Evolutionary conservation across 192 early-diverging fungal species (phyloP).

Genomic region (Nowakowskiella sp.): DNA sequence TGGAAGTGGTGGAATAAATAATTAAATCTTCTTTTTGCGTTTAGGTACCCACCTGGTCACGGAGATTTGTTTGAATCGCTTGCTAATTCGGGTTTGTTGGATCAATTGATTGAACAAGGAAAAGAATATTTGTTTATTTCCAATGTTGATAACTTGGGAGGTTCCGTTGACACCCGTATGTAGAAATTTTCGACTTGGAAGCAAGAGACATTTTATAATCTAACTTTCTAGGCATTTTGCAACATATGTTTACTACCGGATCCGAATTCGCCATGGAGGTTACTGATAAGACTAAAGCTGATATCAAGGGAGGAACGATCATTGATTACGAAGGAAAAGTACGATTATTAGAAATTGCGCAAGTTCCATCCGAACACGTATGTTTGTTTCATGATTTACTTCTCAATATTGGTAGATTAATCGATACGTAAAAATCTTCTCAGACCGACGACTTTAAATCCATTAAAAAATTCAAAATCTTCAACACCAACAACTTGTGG

Average conservation of each 20-base stretch:
- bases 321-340: conserved; percentile 95
- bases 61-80: conserved; percentile 97
- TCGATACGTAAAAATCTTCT: neutral
- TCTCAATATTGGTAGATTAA: conserved; percentile 3
- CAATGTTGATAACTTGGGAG: conserved; percentile 98
- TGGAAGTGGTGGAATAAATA: conserved; percentile 6
- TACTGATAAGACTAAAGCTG: conserved; percentile 98
- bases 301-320: conserved; percentile 99
- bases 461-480: conserved; percentile 99
- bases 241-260: conserved; percentile 78
- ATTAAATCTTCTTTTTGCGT: conserved; percentile 11
- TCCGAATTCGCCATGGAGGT: conserved; percentile 99
- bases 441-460: conserved; percentile 93
- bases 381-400: neutral
- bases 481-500: conserved; percentile 80
- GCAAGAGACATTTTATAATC: too few relatives aligned
- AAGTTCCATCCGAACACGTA: conserved; percentile 90
- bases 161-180: conserved; percentile 79
- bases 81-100: conserved; percentile 86
- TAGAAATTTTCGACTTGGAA: conserved; percentile 2
- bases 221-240: conserved; percentile 59
- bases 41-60: conserved; percentile 91
- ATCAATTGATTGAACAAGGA: conserved; percentile 84
- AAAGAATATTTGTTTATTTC: conserved; percentile 99
- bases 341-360: conserved; percentile 93